Conservation (phyloP, 805 yeast genomes). For the Saccharomycopsis synnaedendra region DNA sequence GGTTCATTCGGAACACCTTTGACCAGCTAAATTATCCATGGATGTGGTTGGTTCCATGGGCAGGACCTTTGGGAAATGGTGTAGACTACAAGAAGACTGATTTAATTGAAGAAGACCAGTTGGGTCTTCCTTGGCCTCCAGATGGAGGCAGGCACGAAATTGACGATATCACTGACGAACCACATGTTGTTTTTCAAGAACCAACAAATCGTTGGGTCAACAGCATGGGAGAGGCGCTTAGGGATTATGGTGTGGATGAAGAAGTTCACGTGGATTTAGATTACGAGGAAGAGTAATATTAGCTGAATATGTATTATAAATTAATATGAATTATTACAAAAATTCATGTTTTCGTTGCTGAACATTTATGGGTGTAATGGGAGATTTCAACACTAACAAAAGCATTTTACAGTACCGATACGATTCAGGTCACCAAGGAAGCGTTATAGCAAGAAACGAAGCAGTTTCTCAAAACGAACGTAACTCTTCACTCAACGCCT, state of each 20-base stretch:
- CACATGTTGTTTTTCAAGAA: background rate
- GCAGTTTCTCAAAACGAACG: too few species aligned
- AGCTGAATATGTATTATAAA: background rate
- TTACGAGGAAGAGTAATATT: background rate
- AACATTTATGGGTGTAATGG: too few species aligned
- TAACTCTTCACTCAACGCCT: background rate
- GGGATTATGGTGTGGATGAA: slow-evolving; percentile 81
- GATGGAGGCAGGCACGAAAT: slow-evolving; percentile 49
- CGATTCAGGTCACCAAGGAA: too few species aligned
- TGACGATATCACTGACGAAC: slow-evolving; percentile 11
- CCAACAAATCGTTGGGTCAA: slow-evolving; percentile 42
- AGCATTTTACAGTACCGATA: too few species aligned
- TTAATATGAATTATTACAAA: background rate
- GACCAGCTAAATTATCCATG: slow-evolving; percentile 49
- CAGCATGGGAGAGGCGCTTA: slow-evolving; percentile 71
- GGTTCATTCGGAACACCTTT: slow-evolving; percentile 41
- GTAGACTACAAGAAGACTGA: slow-evolving; percentile 44
- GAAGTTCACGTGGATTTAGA: slow-evolving; percentile 34
- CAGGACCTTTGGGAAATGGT: slow-evolving; percentile 52
- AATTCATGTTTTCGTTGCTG: too few species aligned
- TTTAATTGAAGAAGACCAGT: slow-evolving; percentile 39
- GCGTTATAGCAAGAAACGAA: too few species aligned
- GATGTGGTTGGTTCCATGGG: slow-evolving; percentile 66
- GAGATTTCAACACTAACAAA: too few species aligned
- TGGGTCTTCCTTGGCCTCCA: slow-evolving; percentile 87